Evolutionary conservation across 768 basidiomycete genomes (phyloP), one percentile per base, ranked within the genome.

Genomic region (Suillus luteus): DNA sequence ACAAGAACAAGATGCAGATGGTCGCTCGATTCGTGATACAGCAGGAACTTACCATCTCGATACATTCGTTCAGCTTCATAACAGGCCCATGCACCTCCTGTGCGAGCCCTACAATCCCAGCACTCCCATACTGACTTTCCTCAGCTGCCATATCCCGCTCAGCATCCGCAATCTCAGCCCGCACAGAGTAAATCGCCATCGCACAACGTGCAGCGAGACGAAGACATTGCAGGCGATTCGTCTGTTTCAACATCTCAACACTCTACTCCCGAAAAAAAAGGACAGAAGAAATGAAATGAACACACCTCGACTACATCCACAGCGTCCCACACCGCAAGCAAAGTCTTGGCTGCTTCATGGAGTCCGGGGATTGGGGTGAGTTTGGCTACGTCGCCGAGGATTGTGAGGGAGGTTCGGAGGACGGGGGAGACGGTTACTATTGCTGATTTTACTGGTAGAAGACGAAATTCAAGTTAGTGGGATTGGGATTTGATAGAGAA

Each of bases 151-250:
- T 19, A 6, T 58, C 55, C 8, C 22, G 24, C 9, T 88, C 88
- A 0, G 88, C 86, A n/a, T 85, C 81, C 2, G 77, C 68, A 1
- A 92, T 79, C 62, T 91, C 89, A 38, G 84, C 81, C 0, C 85
- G 81, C 6, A 93, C 82, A 12, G 84, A 82, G n/a, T 86, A 74
- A 3, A 92, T 80, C 19, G 88, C 82, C 15, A 84, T 84, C 0
- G 91, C 91, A 65, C 90, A 91, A 33, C 89, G 85, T 67, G 90
- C 86, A 0, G 89, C 89, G 9, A 93, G 80, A 11, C 89, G 86
- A 35, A 92, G 78, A 68, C 88, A 90, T 1, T 84, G 83, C 14
- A 88, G 76, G 19, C 88, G 81, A 65, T 92, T 91, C 66, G 83
- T 85, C 91, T 92, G 66, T 37, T 46, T 27, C 27, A 27, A 4